Evolutionary conservation across 1,139 yeast genomes (phyloP).

Genomic region (Entelexis paramagnoliae): DNA sequence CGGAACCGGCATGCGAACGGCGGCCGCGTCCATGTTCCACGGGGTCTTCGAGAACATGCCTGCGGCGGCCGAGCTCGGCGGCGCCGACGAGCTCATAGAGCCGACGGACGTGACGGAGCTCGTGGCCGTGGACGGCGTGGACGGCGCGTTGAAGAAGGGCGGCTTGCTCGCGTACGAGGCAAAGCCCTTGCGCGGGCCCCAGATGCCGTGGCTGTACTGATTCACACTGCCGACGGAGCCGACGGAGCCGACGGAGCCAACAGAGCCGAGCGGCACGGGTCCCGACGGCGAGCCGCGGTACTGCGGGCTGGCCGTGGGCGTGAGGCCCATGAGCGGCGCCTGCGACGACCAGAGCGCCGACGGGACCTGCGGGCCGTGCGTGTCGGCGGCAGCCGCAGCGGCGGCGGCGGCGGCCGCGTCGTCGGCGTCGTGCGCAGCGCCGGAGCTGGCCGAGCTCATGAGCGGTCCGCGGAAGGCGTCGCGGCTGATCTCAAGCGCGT

Average conservation of each 20-base stretch:
- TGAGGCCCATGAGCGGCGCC: slow-evolving; percentile 4
- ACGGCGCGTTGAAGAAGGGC: slow-evolving; percentile 6
- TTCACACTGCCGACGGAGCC: neutral
- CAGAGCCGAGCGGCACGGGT: neutral
- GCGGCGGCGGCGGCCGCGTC: slow-evolving; percentile 10
- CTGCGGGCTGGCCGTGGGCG: slow-evolving; percentile 11
- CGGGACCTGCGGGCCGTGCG: neutral
- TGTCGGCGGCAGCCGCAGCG: neutral
- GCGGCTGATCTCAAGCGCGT: slow-evolving; percentile 16
- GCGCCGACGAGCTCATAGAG: slow-evolving; percentile 3
- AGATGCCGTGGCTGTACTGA: slow-evolving; percentile 23
- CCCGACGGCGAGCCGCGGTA: slow-evolving; percentile 10
- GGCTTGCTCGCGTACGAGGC: slow-evolving; percentile 8
- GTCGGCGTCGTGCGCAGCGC: neutral
- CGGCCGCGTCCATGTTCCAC: slow-evolving; percentile 6
- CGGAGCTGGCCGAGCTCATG: slow-evolving; percentile 21
- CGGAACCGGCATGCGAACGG: neutral
- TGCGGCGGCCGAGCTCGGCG: neutral
- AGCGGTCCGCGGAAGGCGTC: slow-evolving; percentile 22
- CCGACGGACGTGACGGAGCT: slow-evolving; percentile 1
- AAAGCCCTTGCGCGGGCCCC: slow-evolving; percentile 24
- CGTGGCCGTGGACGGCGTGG: slow-evolving; percentile 3
- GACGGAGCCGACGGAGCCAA: neutral
- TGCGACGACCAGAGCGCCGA: slow-evolving; percentile 5
- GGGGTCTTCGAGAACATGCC: neutral